These are phyloP conservation scores for Falciphora oryzae DNA, from an alignment of 2,329 filamentous ascomycete species.

Conservation along the genomic window DNA sequence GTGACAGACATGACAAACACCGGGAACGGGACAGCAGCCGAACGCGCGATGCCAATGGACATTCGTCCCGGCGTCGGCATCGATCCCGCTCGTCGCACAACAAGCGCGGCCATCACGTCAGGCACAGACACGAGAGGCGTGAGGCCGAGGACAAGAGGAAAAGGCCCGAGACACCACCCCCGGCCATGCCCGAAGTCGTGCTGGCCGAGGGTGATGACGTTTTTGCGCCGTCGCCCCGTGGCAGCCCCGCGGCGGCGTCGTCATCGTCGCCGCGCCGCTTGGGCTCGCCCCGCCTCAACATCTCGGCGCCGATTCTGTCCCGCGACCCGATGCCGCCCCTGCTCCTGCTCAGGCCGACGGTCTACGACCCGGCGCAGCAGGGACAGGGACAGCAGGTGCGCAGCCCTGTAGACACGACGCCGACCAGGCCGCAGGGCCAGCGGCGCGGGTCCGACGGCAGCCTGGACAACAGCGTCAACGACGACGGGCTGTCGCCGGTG, in stretches of 20 bases:
- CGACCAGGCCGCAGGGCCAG: constrained; percentile 4
- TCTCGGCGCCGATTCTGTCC: constrained; percentile 45
- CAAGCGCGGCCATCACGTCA: constrained; percentile 18
- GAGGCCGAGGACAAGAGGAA: constrained; percentile 13
- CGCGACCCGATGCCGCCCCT: constrained; percentile 37
- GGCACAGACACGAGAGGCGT: constrained; percentile 16
- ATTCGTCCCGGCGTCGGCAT: constrained; percentile 18
- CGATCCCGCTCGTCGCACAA: constrained; percentile 13
- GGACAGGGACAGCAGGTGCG: constrained; percentile 10
- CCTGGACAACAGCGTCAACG: constrained; percentile 12
- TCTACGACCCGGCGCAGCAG: constrained; percentile 47
- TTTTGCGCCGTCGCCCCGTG: constrained; percentile 16
- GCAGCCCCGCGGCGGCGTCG: constrained; percentile 5
- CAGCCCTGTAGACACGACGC: background rate
- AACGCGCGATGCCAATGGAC: constrained; percentile 20
- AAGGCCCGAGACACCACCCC: constrained; percentile 6
- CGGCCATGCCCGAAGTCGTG: constrained; percentile 11
- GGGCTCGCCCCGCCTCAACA: constrained; percentile 23
- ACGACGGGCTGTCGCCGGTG: constrained; percentile 48
- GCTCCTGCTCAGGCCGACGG: constrained; percentile 48
- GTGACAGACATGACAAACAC: constrained; percentile 10
- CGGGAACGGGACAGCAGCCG: constrained; percentile 18
- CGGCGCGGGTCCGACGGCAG: background rate
- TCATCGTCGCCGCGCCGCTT: constrained; percentile 4
- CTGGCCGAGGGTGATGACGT: constrained; percentile 14